Base-by-base conservation (phyloP, 2,329 filamentous ascomycete genomes). In the Pseudogymnoascus sp. region DNA sequence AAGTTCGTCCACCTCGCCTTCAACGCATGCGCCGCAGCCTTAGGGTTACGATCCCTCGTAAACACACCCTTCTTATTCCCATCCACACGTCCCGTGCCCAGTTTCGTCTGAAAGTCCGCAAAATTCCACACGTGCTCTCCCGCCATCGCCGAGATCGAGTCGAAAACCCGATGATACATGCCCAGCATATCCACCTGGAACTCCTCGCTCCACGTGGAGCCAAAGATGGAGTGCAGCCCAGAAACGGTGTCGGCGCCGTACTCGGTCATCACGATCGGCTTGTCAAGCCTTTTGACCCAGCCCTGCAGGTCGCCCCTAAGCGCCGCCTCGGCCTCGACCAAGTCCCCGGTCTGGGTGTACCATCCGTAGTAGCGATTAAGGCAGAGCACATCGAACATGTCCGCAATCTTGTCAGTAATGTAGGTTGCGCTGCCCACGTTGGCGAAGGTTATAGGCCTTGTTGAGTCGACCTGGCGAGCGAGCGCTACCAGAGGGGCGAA, bases 101-200 rank as follows among this genome's bases (percentile, higher is more conserved):
- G 2, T 0, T 11, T 57, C 0, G 65, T 69, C 40, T 70, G 69
- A 23, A 71, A 71, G 50, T 70, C 69, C 0, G 69, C 69, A 65
- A 71, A 70, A 60, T 69, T 70, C 69, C 70, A 71, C 1, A 70
- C 68, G 63, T 69, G 66, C 66, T 75, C 72, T 4, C 72, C 73
- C 2, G 71, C 66, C 3, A 74, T 67, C 10, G 65, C 64, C 0
- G 69, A 66, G 0, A 74, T 23, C 3, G 63, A 40, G 59, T 74
- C 73, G 61, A 73, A 72, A 4, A 75, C 72, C 1, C 70, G 66
- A 35, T 72, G 71, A 15, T 67, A 72, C 70, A 71, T 71, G 17
- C 70, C 67, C 13, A 74, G 61, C 19, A 73, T 57, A 7, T 61
- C 10, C 0, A 63, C 61, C 62, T 73, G 71, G 62, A 69, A 73